These are phyloP conservation scores for Escovopsis weberi DNA, from an alignment of 2,329 filamentous ascomycete genomes.

Conservation along the genomic window DNA sequence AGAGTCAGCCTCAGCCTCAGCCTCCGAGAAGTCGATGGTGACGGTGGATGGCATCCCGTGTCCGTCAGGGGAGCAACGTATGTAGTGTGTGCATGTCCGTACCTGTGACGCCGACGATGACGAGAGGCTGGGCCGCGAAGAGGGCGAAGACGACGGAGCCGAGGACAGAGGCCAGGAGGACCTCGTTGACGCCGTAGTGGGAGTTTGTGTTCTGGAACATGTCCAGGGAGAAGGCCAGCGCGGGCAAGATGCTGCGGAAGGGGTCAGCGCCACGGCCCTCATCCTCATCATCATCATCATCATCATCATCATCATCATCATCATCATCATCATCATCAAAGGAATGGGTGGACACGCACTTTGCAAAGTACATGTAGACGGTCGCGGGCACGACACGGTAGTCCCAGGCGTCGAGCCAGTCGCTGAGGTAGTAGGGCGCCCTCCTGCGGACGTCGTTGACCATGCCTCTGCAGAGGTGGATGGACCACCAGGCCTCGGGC, in stretches of 20 bases:
- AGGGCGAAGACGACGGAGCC: slow-evolving; percentile 70
- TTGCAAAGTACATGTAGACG: slow-evolving; percentile 90
- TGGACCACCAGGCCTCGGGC: slow-evolving; percentile 55
- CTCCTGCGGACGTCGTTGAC: slow-evolving; percentile 60
- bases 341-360: slow-evolving; percentile 40
- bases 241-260: slow-evolving; percentile 58
- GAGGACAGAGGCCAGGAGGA: slow-evolving; percentile 71
- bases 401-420: slow-evolving; percentile 80
- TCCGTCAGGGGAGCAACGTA: too few species aligned
- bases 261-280: neutral
- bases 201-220: slow-evolving; percentile 83
- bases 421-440: slow-evolving; percentile 63
- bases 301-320: too few species aligned
- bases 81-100: too few species aligned
- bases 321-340: neutral
- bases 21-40: too few species aligned
- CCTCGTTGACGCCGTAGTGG: slow-evolving; percentile 83
- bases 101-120: slow-evolving; percentile 83
- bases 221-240: slow-evolving; percentile 77
- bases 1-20: neutral
- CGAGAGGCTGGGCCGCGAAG: slow-evolving; percentile 68
- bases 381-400: slow-evolving; percentile 80
- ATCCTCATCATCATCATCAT: too few species aligned
- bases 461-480: slow-evolving; percentile 66
- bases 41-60: too few species aligned